These are phyloP conservation scores for Citrus glauca DNA, from an alignment of 345 rosid species.

Conservation along the genomic window DNA sequence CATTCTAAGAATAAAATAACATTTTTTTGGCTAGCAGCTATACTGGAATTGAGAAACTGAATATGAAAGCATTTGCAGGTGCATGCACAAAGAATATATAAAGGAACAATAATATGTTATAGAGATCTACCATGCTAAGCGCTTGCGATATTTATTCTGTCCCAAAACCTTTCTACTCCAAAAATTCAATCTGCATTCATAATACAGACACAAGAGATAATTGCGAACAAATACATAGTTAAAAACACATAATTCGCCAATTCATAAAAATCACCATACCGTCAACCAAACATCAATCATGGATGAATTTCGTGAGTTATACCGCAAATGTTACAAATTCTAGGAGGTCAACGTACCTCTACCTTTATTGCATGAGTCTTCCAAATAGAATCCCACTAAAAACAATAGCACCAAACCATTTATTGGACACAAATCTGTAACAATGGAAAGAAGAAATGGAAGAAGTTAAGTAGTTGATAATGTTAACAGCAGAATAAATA, in stretches of 20 bases:
- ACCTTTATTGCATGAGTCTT: conserved; percentile 33
- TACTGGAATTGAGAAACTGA: background rate
- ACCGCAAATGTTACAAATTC: background rate
- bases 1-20: background rate
- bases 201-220: background rate
- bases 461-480: background rate
- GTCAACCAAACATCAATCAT: background rate
- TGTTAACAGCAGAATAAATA: background rate
- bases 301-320: background rate
- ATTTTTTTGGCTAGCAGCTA: no score
- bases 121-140: background rate
- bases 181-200: background rate
- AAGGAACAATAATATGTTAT: no score
- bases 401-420: conserved; percentile 86
- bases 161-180: background rate
- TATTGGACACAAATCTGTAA: conserved; percentile 80
- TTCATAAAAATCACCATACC: background rate
- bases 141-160: background rate
- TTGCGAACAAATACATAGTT: background rate
- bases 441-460: conserved; percentile 6
- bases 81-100: background rate
- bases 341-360: background rate
- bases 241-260: background rate
- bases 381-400: conserved; percentile 75
- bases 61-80: background rate